Conservation (phyloP, 2,329 filamentous ascomycete species). For the Claviceps sp. region DNA sequence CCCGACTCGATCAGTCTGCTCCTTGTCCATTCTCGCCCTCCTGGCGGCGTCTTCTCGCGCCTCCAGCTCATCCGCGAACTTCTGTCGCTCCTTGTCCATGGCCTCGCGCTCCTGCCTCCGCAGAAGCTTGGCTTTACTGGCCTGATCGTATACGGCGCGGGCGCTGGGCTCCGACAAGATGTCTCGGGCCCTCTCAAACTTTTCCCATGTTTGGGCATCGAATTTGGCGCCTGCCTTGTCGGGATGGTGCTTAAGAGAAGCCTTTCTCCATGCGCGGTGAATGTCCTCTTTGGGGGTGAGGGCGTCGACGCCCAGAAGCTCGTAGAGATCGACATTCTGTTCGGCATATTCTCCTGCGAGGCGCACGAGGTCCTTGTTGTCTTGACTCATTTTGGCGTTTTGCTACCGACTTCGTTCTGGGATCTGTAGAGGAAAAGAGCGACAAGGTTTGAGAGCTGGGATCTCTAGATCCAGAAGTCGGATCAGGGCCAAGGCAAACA, state of each 20-base stretch:
- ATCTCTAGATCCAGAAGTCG: too few relatives aligned
- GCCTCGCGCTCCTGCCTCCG: constrained; percentile 58
- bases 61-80: constrained; percentile 80
- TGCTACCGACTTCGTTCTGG: too few relatives aligned
- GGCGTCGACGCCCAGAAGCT: constrained; percentile 53
- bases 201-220: constrained; percentile 72
- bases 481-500: too few relatives aligned
- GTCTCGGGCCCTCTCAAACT: constrained; percentile 75
- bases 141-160: constrained; percentile 65
- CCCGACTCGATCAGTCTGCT: constrained; percentile 20
- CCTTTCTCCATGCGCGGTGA: constrained; percentile 71
- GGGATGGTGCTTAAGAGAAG: constrained; percentile 82
- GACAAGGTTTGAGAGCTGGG: neutral
- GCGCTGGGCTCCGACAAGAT: constrained; percentile 60
- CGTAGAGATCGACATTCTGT: constrained; percentile 62
- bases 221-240: constrained; percentile 72
- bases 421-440: neutral
- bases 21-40: constrained; percentile 38
- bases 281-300: constrained; percentile 58
- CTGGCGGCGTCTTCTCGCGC: constrained; percentile 56
- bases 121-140: constrained; percentile 56
- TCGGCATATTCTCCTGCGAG: constrained; percentile 46
- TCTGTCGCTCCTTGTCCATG: constrained; percentile 58
- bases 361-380: constrained; percentile 35
- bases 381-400: constrained; percentile 20